Evolutionary conservation across 164 flowering plant genomes (phyloP).

Genomic region (Chloranthus sessilifolius): DNA sequence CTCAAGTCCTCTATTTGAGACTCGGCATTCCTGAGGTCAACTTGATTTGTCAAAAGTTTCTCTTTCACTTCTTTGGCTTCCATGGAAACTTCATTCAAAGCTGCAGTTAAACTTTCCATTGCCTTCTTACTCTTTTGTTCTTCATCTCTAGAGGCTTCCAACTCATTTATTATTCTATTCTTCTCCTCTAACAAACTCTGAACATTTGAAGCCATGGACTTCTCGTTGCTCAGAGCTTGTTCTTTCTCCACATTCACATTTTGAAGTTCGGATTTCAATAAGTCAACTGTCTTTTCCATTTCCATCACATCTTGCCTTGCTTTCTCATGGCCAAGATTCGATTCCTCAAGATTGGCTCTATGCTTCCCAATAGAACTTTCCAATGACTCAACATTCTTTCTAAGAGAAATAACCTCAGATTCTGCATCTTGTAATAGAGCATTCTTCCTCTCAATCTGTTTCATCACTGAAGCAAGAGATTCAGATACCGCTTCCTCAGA

Average conservation of each 20-base stretch:
- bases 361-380: slow-evolving; percentile 60
- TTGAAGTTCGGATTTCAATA: slow-evolving; percentile 55
- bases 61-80: slow-evolving; percentile 85
- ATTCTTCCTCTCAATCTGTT: slow-evolving; percentile 58
- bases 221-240: slow-evolving; percentile 63
- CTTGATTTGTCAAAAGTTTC: slow-evolving; percentile 42
- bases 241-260: slow-evolving; percentile 54
- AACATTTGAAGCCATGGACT: slow-evolving; percentile 59
- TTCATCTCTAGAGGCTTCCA: slow-evolving; percentile 56
- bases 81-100: slow-evolving; percentile 74
- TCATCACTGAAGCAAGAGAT: slow-evolving; percentile 54
- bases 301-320: slow-evolving; percentile 46
- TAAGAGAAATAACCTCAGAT: slow-evolving; percentile 55
- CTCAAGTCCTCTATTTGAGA: slow-evolving; percentile 55
- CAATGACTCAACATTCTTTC: slow-evolving; percentile 49
- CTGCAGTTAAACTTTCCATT: slow-evolving; percentile 82
- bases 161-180: slow-evolving; percentile 52
- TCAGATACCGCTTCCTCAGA: slow-evolving; percentile 66
- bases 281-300: slow-evolving; percentile 40
- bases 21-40: slow-evolving; percentile 50
- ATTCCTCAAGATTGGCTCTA: slow-evolving; percentile 51
- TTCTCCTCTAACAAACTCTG: slow-evolving; percentile 68
- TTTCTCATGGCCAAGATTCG: slow-evolving; percentile 23
- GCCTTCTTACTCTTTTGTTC: slow-evolving; percentile 88
- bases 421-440: slow-evolving; percentile 56